These are phyloP conservation scores for Backusella luteola DNA, from an alignment of 192 early-diverging fungal genomes.

Conservation along the genomic window DNA sequence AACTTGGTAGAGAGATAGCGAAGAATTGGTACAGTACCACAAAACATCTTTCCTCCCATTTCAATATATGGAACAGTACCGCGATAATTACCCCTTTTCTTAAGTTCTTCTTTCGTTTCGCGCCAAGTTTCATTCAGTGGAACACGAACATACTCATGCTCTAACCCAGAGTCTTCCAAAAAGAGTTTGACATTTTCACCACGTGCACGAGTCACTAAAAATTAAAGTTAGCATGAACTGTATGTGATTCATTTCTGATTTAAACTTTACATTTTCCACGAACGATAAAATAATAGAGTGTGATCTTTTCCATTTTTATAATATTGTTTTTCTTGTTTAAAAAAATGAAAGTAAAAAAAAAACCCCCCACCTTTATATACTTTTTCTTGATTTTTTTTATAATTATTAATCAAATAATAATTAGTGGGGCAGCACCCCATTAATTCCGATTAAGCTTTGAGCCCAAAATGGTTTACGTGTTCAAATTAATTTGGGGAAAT, in stretches of 20 bases:
- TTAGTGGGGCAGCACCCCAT: not conserved
- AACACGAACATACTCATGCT: not conserved
- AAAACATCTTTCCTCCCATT: not conserved
- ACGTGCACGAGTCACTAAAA: not conserved
- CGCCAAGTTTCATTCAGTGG: not conserved
- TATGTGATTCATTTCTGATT: not conserved
- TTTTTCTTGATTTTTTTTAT: not conserved
- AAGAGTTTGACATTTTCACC: conserved; percentile 6
- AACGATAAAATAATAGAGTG: not conserved
- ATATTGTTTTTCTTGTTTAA: not conserved
- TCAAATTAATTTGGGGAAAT: not conserved
- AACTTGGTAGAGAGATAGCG: conserved; percentile 1
- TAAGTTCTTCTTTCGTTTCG: not conserved
- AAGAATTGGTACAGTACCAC: not conserved
- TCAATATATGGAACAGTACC: not conserved
- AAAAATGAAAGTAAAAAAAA: not conserved
- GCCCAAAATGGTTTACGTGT: not conserved
- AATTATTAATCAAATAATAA: not conserved
- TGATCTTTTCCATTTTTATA: not conserved
- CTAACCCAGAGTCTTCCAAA: not conserved
- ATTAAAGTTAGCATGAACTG: not conserved
- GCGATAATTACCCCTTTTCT: not conserved
- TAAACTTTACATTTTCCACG: not conserved
- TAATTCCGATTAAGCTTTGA: not conserved
- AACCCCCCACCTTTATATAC: not conserved